phyloP scores from a whole-genome alignment of 345 rosid genomes.

The Eucalyptus virginea region DNA sequence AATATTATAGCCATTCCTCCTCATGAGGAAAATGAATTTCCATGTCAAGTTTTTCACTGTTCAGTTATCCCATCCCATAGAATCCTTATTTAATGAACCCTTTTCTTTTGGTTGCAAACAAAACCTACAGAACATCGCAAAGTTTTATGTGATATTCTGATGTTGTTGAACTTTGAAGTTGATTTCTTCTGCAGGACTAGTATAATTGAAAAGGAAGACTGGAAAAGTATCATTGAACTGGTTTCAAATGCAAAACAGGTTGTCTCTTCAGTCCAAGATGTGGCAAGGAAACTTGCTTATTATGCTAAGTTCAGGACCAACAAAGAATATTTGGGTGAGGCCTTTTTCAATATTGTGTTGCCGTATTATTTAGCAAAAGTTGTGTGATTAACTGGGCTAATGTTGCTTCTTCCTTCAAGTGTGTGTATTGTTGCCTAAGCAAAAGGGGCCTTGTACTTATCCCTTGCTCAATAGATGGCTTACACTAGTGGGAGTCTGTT shows the following conservation, averaged over 20 bases:
- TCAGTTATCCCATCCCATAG: background rate
- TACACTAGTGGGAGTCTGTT: background rate
- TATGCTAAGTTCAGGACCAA: conserved; percentile 54
- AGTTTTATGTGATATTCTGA: background rate
- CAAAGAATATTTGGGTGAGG: conserved; percentile 38
- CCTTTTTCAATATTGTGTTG: background rate
- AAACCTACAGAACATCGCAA: background rate
- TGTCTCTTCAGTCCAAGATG: conserved; percentile 77
- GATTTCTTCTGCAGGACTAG: conserved; percentile 50
- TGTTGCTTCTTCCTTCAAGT: background rate
- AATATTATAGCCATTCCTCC: background rate
- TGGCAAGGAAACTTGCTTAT: conserved; percentile 72
- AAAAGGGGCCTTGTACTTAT: background rate
- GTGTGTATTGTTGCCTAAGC: background rate
- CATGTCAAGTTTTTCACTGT: background rate
- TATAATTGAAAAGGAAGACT: conserved; percentile 69
- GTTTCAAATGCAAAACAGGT: conserved; percentile 83
- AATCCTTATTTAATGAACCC: background rate
- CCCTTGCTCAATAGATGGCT: background rate
- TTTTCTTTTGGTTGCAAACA: background rate
- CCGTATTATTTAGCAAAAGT: background rate
- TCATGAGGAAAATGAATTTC: background rate
- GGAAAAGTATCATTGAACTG: conserved; percentile 63
- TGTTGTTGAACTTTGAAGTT: background rate
- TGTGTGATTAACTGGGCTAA: background rate